A percentile compares a stretch with the other conserved stretches of the same genome.
Evolutionary conservation across 2,329 filamentous ascomycete species (phyloP).

Genomic region (Aspergillus sp.): DNA sequence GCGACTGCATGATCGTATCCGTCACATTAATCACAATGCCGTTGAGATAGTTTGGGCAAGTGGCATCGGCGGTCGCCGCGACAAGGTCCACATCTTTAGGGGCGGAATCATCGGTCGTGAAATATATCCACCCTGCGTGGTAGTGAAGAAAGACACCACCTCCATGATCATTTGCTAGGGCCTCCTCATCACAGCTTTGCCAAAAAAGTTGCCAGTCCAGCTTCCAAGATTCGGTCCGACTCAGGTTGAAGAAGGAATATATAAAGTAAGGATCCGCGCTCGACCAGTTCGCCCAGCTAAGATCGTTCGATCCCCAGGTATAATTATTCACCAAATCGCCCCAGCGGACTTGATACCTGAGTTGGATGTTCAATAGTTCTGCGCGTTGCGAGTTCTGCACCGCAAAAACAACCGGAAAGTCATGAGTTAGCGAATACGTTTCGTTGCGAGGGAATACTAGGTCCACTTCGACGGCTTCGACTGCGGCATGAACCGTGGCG

Average conservation of each 20-base stretch:
- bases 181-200: background rate
- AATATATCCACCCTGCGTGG: background rate
- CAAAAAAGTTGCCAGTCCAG: background rate
- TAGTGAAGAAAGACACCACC: background rate
- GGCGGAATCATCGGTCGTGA: background rate
- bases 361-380: background rate
- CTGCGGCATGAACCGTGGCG: background rate
- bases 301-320: background rate
- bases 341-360: background rate
- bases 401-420: constrained; percentile 11
- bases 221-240: background rate
- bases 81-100: background rate
- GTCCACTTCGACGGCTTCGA: constrained; percentile 16
- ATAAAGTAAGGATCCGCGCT: background rate
- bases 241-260: background rate
- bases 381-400: background rate
- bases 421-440: constrained; percentile 15
- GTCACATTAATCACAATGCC: background rate
- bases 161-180: background rate
- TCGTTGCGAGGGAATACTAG: constrained; percentile 18
- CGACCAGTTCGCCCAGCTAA: constrained; percentile 27
- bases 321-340: background rate
- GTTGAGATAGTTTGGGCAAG: background rate
- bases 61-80: background rate
- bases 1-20: background rate